phyloP scores from a whole-genome alignment of 2,329 filamentous ascomycete species.

The Neospermospora avenae region DNA sequence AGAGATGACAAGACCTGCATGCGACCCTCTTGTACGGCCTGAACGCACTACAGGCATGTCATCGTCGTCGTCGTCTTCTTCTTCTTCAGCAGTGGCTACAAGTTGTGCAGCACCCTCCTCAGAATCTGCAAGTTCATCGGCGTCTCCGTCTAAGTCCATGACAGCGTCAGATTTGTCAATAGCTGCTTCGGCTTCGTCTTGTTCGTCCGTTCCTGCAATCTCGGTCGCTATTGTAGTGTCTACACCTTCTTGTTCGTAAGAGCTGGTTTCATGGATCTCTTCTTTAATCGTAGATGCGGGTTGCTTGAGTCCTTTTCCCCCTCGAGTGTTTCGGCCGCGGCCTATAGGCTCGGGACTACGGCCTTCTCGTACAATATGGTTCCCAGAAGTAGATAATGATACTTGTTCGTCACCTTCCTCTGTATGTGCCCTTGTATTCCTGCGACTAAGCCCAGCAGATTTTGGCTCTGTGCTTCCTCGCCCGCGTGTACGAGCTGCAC shows the following conservation, averaged over 20 bases:
- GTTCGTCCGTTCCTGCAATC: constrained; percentile 30
- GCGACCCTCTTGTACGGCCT: constrained; percentile 34
- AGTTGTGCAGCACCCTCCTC: constrained; percentile 14
- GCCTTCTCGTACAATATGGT: constrained; percentile 50
- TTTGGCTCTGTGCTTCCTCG: constrained; percentile 29
- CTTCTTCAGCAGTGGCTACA: constrained; percentile 14
- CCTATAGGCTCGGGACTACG: constrained; percentile 52
- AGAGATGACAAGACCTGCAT: constrained; percentile 24
- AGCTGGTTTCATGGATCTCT: constrained; percentile 34
- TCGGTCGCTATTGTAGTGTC: constrained; percentile 25
- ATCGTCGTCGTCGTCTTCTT: constrained; percentile 35
- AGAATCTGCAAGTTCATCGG: constrained; percentile 17
- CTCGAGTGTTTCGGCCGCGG: constrained; percentile 31
- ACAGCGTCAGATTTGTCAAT: constrained; percentile 14
- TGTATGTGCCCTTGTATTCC: constrained; percentile 33
- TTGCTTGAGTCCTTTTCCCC: constrained; percentile 33
- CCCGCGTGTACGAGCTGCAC: constrained; percentile 25
- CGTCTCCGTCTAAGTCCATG: constrained; percentile 19
- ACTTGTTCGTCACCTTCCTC: constrained; percentile 54
- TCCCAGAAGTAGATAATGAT: constrained; percentile 59
- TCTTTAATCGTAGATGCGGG: constrained; percentile 35
- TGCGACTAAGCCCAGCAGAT: constrained; percentile 27
- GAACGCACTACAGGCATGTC: constrained; percentile 41
- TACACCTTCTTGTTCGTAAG: constrained; percentile 29
- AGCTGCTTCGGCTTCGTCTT: constrained; percentile 24